Percentiles rank a stretch among this genome's conserved stretches.
Conservation (phyloP, 2,329 filamentous ascomycete genomes). For the Ramularia endophylla region DNA sequence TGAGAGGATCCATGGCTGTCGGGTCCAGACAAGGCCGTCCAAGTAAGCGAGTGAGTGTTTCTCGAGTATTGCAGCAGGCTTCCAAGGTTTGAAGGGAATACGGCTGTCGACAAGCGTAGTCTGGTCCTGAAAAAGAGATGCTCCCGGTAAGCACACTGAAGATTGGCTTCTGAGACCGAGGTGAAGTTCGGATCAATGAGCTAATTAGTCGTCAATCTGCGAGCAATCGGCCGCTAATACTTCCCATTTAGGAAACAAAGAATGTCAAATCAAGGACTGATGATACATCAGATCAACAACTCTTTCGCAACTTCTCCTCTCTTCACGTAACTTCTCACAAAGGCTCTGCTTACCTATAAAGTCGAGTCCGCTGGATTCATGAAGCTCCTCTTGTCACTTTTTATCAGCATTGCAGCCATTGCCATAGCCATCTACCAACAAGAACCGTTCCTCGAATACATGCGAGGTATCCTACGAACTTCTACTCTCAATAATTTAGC, state of each 20-base stretch:
- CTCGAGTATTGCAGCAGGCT: no score
- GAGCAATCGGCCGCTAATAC: no score
- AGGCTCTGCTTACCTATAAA: slow-evolving; percentile 6
- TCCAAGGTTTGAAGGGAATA: no score
- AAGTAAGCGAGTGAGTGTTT: no score
- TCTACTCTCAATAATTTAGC: slow-evolving; percentile 20
- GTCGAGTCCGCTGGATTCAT: slow-evolving; percentile 9
- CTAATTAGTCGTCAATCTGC: no score
- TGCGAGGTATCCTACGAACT: slow-evolving; percentile 35
- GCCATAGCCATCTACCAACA: slow-evolving; percentile 25
- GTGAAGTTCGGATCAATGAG: no score
- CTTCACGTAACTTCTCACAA: not conserved
- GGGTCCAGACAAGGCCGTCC: no score
- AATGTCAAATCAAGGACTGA: not conserved
- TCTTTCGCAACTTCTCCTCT: not conserved
- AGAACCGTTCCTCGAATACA: slow-evolving; percentile 28
- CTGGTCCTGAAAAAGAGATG: no score
- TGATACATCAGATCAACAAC: not conserved
- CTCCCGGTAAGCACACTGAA: no score
- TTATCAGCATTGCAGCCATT: slow-evolving; percentile 39
- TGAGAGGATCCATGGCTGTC: slow-evolving; percentile 3
- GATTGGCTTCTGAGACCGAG: no score
- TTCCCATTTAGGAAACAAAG: no score
- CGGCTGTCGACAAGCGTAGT: no score
- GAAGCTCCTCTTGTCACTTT: slow-evolving; percentile 31